Evolutionary conservation across 208 protist genomes (phyloP).

Genomic region (Acanthamoeba culbertsoni): DNA sequence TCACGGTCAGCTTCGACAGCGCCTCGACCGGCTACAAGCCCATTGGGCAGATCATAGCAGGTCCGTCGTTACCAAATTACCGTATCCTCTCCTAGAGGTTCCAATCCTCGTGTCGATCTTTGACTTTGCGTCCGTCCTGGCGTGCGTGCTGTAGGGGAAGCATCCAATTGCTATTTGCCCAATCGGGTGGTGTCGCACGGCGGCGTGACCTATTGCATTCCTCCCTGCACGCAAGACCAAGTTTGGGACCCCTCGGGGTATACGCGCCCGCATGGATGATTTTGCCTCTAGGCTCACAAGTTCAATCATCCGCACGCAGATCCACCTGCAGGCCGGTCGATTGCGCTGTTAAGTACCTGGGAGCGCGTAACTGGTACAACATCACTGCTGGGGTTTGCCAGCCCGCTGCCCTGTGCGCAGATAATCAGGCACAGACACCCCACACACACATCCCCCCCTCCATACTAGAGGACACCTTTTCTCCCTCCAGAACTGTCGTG

Average conservation of each 20-base stretch:
- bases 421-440: not conserved
- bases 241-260: not conserved
- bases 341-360: conserved; percentile 31
- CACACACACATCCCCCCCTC: not conserved
- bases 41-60: not conserved
- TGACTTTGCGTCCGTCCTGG: not conserved
- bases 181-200: not conserved
- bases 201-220: not conserved
- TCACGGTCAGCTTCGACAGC: not conserved
- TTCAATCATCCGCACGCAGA: not conserved
- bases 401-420: not conserved
- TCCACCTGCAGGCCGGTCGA: not conserved
- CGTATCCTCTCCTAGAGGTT: too few relatives aligned
- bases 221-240: conserved; percentile 41
- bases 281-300: not conserved
- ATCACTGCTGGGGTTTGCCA: not conserved
- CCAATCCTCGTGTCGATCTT: not conserved
- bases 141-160: not conserved
- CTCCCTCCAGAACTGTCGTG: not conserved
- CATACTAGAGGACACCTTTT: not conserved
- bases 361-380: conserved; percentile 54
- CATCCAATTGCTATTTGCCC: not conserved
- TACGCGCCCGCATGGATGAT: not conserved
- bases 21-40: not conserved
- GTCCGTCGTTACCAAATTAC: too few relatives aligned